Base-by-base conservation (phyloP, 169 alveolate genomes). In the Cyclospora cayetanensis region DNA sequence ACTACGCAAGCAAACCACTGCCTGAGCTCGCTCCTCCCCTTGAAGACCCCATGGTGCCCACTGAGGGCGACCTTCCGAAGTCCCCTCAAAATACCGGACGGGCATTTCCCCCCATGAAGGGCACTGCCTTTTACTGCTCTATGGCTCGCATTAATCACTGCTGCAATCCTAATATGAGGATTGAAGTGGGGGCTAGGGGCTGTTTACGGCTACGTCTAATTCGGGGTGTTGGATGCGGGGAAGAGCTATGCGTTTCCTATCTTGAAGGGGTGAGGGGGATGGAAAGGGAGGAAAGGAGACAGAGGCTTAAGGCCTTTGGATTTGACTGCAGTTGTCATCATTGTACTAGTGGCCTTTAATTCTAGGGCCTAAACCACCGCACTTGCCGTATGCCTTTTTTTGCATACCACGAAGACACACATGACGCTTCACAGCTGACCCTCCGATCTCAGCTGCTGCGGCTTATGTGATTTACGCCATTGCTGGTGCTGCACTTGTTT, bases 301-400 rank as follows among this genome's bases (percentile, higher is more conserved):
- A 76, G 86, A 76, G 86, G 65, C 65, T 76, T n/a, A 31, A 76
- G 34, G 86, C 25, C 46, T 76, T 76, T 43, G 86, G 86, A 39
- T 76, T 76, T 76, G 86, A 42, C 12, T 76, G 86, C 86, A 76
- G 46, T 27, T 76, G 86, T 66, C 43, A 5, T 43, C 53, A 76
- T 66, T 76, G 86, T 43, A 66, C 86, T 0, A n/a, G 65, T 27
- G 86, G 86, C 25, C 86, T 76, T 27, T 76, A 76, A n/a, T n/a
- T n/a, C n/a, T n/a, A n/a, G n/a, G n/a, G n/a, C n/a, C n/a, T n/a
- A n/a, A n/a, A n/a, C n/a, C n/a, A n/a, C n/a, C n/a, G n/a, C n/a
- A n/a, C n/a, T n/a, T n/a, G n/a, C n/a, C n/a, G n/a, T n/a, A n/a
- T n/a, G n/a, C n/a, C n/a, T n/a, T n/a, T n/a, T n/a, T n/a, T n/a